phyloP scores from a whole-genome alignment of 768 basidiomycete genomes.

The Boletus insuetus region DNA sequence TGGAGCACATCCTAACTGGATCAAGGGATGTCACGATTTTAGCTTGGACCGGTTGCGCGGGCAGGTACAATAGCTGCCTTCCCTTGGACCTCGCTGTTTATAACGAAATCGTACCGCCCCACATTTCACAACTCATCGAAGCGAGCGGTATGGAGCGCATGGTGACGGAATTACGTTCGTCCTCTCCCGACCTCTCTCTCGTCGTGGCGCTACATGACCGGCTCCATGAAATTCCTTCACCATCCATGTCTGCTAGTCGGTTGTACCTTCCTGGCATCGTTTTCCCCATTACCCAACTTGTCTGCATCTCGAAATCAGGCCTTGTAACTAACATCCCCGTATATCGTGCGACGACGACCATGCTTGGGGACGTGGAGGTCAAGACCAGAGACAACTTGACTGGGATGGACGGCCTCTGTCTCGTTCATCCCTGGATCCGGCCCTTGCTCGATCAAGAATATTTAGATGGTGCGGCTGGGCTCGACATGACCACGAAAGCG shows the following conservation, averaged over 20 bases:
- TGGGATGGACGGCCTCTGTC: neutral
- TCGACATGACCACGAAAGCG: neutral
- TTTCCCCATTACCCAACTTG: neutral
- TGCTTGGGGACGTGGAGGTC: conserved; percentile 2
- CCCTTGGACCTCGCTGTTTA: conserved; percentile 1
- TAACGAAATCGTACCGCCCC: neutral
- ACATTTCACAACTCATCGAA: conserved; percentile 1
- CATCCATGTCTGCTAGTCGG: neutral
- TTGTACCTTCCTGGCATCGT: conserved; percentile 3
- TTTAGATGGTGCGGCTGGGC: neutral
- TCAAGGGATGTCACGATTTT: conserved; percentile 10
- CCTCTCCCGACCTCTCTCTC: conserved; percentile 23
- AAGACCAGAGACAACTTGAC: conserved; percentile 1
- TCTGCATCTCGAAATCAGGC: too few species aligned
- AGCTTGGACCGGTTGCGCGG: conserved; percentile 13
- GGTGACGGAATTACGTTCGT: neutral
- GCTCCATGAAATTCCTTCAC: neutral
- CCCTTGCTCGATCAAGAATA: conserved; percentile 4
- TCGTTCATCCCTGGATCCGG: conserved; percentile 17
- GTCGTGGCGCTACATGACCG: neutral
- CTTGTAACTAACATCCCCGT: neutral
- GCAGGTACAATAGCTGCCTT: conserved; percentile 8
- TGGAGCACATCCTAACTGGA: conserved; percentile 13
- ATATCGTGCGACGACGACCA: neutral
- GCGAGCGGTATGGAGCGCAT: neutral